phyloP scores from a whole-genome alignment of 73 alveolate species.

The Stentor coeruleus region DNA sequence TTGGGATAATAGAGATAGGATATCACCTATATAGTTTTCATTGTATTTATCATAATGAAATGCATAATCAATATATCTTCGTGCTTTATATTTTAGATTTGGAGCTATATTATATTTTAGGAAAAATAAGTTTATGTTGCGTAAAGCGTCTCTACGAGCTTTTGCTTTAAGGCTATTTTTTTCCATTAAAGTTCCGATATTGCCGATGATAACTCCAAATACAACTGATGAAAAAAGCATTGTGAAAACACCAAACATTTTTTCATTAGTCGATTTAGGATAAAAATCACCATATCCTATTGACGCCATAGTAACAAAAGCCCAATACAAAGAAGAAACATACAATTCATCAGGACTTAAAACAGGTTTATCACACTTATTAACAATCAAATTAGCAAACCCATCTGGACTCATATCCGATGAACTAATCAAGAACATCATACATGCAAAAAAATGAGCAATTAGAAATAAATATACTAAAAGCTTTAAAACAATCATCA shows the following conservation, averaged over 20 bases:
- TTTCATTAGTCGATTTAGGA: neutral
- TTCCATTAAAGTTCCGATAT: neutral
- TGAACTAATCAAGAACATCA: neutral
- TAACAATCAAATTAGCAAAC: too few relatives aligned
- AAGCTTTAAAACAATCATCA: neutral
- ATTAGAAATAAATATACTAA: neutral
- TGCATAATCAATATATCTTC: conserved; percentile 1
- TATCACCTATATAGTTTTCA: too few relatives aligned
- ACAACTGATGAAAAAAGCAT: conserved; percentile 11
- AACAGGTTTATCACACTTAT: neutral
- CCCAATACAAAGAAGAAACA: neutral
- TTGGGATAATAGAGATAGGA: too few relatives aligned
- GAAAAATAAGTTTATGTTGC: neutral
- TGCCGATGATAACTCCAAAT: neutral
- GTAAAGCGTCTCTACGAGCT: neutral
- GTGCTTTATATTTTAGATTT: neutral
- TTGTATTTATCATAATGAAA: too few relatives aligned
- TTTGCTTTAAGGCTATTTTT: neutral
- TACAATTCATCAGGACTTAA: neutral
- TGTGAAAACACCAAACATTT: neutral
- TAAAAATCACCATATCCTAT: conserved; percentile 4
- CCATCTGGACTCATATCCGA: neutral
- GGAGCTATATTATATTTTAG: neutral
- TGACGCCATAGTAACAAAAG: conserved; percentile 1
- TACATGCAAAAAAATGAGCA: neutral